Base-by-base conservation (phyloP, 2,329 filamentous ascomycete species). In the Fusarium torreyae region DNA sequence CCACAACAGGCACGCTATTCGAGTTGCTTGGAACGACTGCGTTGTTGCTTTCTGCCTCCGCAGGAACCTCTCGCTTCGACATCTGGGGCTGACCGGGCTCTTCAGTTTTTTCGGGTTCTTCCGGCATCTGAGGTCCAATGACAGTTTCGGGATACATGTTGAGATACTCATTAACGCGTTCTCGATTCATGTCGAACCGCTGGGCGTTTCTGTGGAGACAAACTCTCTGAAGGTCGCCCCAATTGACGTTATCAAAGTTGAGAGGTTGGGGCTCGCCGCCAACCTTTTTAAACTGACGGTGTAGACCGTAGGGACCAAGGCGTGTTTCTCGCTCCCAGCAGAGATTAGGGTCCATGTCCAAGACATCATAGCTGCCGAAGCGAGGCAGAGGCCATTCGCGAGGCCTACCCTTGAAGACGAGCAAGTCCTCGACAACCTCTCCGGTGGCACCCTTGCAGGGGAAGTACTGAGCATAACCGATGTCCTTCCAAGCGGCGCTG, bases 261-360 rank as follows among this genome's bases (percentile, higher is more conserved):
- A 88, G 78, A 33, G 63, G 76, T 62, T 77, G 79, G 6, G 69
- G 64, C 42, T 78, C 74, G 14, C 75, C 78, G 65, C 77, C 78
- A 5, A 83, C 79, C 54, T 85, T 83, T 53, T 86, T 84, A 59
- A 79, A 79, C 58, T 83, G 81, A 26, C 85, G 81, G 4, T 79
- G 80, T 68, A 88, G 81, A 4, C 90, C 89, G 70, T 92, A 93
- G 20, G 85, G 85, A 14, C 91, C 89, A 39, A 93, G 87, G 54
- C 92, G 88, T 7, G 90, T 89, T 72, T 92, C 86, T 38, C 91
- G 83, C 76, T 92, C 90, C 72, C 89, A 91, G 78, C 90, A 92
- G 17, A 92, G 73, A 63, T 89, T 86, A 17, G 83, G 83, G 56
- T 92, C 88, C 45, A 93, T 82, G 15, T 84, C 86, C 50, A 92